Base-by-base conservation (phyloP, 2,329 filamentous ascomycete species). In the Epichloe brachyelytri region DNA sequence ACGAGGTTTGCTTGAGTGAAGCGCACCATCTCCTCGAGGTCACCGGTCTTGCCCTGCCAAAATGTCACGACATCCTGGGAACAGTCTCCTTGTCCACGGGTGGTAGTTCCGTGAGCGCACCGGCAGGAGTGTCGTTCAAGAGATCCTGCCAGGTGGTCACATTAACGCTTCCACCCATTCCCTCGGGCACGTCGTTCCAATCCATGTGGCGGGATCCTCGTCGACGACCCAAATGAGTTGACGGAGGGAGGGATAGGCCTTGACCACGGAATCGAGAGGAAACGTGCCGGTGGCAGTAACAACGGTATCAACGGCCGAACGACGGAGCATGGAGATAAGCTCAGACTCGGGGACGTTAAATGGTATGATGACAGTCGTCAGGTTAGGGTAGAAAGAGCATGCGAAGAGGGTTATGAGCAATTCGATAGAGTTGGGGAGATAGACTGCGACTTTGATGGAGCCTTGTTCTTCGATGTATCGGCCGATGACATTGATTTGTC, bases 141-240 rank as follows among this genome's bases (percentile, higher is more conserved):
- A 97, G 78, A 53, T 96, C 87, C 61, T 95, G 87, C 90, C 91
- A 98, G 14, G 91, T 93, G n/a, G 83, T 79, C 15, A 96, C 86
- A 51, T 86, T 86, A 54, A 95, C 75, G 55, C 77, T 82, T 52
- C 84, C 79, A 15, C 84, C 84, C 51, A 84, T 83, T 48, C 86
- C 85, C 61, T 85, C 79, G 11, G 90, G 89, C 2, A 90, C 80
- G 63, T 91, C 87, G 59, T 88, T 90, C 90, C 91, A 98, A 68
- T 95, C 90, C 77, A 98, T 85, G 64, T 97, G 91, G 59, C 82
- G 80, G 71, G 83, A 96, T 41, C 88, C 62, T 88, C 80, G 60
- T 96, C 91, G 5, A 94, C 88, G 12, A 96, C 90, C 88, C 90
- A 97, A 59, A 96, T 79, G 34, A 95, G 76, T 58, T 89, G 81